Base-by-base conservation (phyloP, 2,329 filamentous ascomycete genomes). In the Cladobotryum protrusum region DNA sequence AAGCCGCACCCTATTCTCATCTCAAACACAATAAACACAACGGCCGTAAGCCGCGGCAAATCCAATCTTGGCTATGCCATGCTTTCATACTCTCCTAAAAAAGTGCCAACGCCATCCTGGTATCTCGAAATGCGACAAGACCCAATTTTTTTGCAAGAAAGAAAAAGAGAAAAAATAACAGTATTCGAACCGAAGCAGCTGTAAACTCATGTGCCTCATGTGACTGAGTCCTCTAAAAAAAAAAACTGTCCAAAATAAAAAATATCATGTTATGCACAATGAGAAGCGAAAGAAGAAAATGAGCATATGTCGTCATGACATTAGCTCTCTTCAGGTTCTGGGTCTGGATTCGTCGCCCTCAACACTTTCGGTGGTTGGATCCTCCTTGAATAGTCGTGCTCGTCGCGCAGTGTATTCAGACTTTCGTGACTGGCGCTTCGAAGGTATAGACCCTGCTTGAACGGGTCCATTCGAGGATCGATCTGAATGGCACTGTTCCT, bases 391-490 rank as follows among this genome's bases (percentile, higher is more conserved):
- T 85, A 85, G 56, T 85, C 82, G 52, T 82, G 79, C 54, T 85
- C 79, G 60, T 85, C 82, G 50, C 77, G 77, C 5, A 85, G 66
- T 1, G 81, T 84, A 56, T 79, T 79, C 60, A 85, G 67, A 60
- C 81, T 85, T 61, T 85, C 81, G 53, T 76, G 75, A 57, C 81
- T 84, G 62, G 77, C 77, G 57, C 75, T 82, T 20, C 77, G 72
- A 40, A 70, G 68, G 61, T 83, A 85, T 12, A 83, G 67, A 15
- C 75, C 76, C 34, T 74, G 72, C 43, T 77, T 74, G 54, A 78
- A 82, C 1, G 81, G 81, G 58, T 85, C 78, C 69, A 85, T 76
- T 41, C 82, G 73, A 32, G 82, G 82, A 59, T 85, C 82, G 48
- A 83, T 75, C 8, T 79, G 77, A 47, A 83, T 62, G 41, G 71